Evolutionary conservation across 192 early-diverging fungal species (phyloP).

Genomic region (Entomortierella parvispora): DNA sequence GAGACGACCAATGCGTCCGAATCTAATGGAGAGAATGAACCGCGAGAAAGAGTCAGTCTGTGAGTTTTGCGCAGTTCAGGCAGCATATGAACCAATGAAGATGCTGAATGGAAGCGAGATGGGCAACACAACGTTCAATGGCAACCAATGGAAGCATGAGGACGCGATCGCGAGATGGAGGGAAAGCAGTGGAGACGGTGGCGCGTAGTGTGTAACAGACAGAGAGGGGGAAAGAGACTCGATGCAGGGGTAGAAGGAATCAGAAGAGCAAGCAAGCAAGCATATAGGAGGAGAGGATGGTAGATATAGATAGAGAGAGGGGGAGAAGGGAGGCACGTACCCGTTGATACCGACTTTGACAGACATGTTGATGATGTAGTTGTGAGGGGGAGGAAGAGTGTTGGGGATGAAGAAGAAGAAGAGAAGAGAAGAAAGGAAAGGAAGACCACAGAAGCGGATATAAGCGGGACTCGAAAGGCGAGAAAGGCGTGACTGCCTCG

Average conservation of each 20-base stretch:
- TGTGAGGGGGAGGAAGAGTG: conserved; percentile 13
- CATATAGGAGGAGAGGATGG: background rate
- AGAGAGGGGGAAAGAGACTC: background rate
- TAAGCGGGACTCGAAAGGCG: background rate
- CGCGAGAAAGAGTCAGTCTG: background rate
- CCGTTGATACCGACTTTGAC: conserved; percentile 54
- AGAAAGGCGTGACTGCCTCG: background rate
- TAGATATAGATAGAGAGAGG: too few relatives aligned
- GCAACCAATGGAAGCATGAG: too few relatives aligned
- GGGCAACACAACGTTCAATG: too few relatives aligned
- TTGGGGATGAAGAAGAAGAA: conserved; percentile 23
- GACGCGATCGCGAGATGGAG: too few relatives aligned
- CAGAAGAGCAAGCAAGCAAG: background rate
- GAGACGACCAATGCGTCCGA: conserved; percentile 99
- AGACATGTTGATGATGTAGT: conserved; percentile 26
- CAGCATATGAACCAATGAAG: background rate
- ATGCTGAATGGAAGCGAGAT: too few relatives aligned
- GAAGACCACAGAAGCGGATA: background rate
- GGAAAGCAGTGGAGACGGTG: too few relatives aligned
- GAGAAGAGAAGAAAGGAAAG: conserved; percentile 20
- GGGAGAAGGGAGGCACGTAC: conserved; percentile 18
- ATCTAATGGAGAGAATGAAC: conserved; percentile 54
- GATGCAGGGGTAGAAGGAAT: background rate
- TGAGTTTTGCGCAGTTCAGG: too few relatives aligned
- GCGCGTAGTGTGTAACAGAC: too few relatives aligned